Percentiles rank a stretch among this genome's conserved stretches.
Conservation (phyloP, 116 monocot genomes). For the Posidonia oceanica region DNA sequence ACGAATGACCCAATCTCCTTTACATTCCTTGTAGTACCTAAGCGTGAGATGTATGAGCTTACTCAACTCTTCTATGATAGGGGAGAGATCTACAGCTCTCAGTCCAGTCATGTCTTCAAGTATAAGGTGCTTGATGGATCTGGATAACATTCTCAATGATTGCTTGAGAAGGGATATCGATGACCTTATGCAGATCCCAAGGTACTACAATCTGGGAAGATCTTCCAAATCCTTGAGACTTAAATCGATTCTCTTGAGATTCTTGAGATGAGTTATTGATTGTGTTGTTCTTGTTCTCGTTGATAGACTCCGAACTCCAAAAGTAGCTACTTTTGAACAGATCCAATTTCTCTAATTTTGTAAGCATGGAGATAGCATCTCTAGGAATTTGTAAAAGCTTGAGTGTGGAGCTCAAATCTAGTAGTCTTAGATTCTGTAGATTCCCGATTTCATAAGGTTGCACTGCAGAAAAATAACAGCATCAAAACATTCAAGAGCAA, state of each 20-base stretch:
- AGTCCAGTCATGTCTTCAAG: background rate
- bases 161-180: background rate
- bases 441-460: slow-evolving; percentile 7
- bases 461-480: slow-evolving; percentile 2
- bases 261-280: background rate
- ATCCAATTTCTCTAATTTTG: background rate
- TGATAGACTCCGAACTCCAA: too few species aligned
- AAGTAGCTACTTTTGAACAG: background rate
- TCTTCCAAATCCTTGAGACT: background rate
- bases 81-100: background rate
- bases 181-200: background rate
- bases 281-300: background rate
- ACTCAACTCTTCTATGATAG: background rate
- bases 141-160: background rate
- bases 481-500: too few species aligned
- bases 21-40: background rate
- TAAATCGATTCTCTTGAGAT: too few species aligned
- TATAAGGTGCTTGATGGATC: background rate
- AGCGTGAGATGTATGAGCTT: background rate
- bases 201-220: background rate
- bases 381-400: background rate
- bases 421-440: slow-evolving; percentile 14
- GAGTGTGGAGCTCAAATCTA: slow-evolving; percentile 4
- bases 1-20: background rate
- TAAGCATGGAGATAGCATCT: background rate